Evolutionary conservation across 2,329 filamentous ascomycete species (phyloP).

Genomic region (Shiraia sp.): DNA sequence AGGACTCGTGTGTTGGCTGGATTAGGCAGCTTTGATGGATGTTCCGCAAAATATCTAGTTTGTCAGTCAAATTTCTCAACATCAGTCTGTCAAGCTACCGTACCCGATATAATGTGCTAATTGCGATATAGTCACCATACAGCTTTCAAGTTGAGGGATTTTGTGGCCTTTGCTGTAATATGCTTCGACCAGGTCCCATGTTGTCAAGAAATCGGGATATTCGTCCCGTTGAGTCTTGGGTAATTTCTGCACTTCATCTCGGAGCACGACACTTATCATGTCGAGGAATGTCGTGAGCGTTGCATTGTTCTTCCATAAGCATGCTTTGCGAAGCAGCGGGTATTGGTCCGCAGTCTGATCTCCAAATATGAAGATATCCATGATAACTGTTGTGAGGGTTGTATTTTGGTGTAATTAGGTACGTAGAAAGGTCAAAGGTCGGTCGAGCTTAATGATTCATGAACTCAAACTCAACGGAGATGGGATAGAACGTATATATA

Average conservation of each 20-base stretch:
- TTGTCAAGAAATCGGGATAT: slow-evolving; percentile 65
- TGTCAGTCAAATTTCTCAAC: slow-evolving; percentile 31
- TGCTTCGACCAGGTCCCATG: slow-evolving; percentile 67
- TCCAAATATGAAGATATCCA: slow-evolving; percentile 66
- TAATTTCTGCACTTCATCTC: slow-evolving; percentile 62
- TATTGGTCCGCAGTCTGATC: slow-evolving; percentile 73
- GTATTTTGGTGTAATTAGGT: slow-evolving; percentile 2
- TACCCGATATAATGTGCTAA: slow-evolving; percentile 71
- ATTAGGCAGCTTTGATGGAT: slow-evolving; percentile 56
- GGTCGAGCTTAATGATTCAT: slow-evolving; percentile 2
- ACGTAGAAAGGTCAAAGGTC: neutral
- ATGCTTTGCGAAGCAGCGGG: slow-evolving; percentile 58
- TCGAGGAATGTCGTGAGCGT: slow-evolving; percentile 67
- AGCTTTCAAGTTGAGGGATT: slow-evolving; percentile 66
- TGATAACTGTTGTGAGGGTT: slow-evolving; percentile 29
- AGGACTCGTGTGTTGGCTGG: slow-evolving; percentile 58
- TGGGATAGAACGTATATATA: slow-evolving; percentile 3
- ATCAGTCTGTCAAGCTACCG: slow-evolving; percentile 29
- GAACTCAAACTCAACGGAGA: neutral
- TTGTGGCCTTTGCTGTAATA: slow-evolving; percentile 63
- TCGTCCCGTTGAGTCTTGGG: slow-evolving; percentile 60
- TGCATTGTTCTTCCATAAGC: slow-evolving; percentile 56
- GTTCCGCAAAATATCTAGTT: slow-evolving; percentile 53
- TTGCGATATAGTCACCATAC: slow-evolving; percentile 66
- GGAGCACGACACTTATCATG: slow-evolving; percentile 60